These are phyloP conservation scores for Lachancea meyersii DNA, from an alignment of 805 yeast species.

Conservation along the genomic window DNA sequence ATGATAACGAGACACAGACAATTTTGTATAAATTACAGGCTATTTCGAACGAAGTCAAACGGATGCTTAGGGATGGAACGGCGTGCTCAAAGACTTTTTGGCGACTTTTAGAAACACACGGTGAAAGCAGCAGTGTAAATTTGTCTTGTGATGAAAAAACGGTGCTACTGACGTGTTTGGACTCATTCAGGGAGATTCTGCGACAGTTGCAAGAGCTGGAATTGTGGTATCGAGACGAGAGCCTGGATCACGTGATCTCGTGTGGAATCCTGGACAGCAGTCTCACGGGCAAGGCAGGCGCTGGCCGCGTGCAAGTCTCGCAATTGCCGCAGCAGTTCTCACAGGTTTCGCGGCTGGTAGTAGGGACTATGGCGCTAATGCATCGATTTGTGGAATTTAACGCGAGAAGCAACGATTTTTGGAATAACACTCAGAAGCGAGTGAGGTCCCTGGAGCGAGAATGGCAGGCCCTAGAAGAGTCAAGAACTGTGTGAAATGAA, in stretches of 20 bases:
- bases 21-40: not conserved
- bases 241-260: slow-evolving; percentile 7
- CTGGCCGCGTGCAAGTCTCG: not conserved
- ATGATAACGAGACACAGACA: not conserved
- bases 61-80: slow-evolving; percentile 1
- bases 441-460: slow-evolving; percentile 3
- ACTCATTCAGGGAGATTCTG: not conserved
- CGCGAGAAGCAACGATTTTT: slow-evolving; percentile 10
- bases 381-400: slow-evolving; percentile 11
- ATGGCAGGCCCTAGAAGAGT: not conserved
- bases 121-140: not conserved
- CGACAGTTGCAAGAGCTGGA: slow-evolving; percentile 2
- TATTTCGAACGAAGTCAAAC: not conserved
- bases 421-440: slow-evolving; percentile 5
- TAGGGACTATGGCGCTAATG: slow-evolving; percentile 7
- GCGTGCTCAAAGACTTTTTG: slow-evolving; percentile 3
- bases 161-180: slow-evolving; percentile 1
- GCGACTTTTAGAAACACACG: slow-evolving; percentile 1
- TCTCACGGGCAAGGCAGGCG: not conserved
- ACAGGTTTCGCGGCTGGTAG: slow-evolving; percentile 9
- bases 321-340: not conserved
- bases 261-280: slow-evolving; percentile 1
- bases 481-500: not conserved
- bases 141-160: not conserved
- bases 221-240: slow-evolving; percentile 1